Evolutionary conservation across 495 filamentous ascomycete species (phyloP).

Genomic region (Daldinia loculata): DNA sequence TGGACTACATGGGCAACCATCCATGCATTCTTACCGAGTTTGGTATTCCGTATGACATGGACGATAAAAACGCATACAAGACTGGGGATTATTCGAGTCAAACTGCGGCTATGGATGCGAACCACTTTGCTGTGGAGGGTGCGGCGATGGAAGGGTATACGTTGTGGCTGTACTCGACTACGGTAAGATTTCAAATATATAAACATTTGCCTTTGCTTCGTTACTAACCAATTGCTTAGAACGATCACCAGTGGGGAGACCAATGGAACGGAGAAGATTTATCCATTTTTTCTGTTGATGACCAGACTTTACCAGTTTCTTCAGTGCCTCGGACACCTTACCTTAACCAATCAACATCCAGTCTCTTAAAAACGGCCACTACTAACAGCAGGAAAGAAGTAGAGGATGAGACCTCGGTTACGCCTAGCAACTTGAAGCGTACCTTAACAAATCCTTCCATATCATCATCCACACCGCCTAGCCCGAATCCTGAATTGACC

Average conservation of each 20-base stretch:
- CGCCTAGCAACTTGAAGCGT: slow-evolving; percentile 75
- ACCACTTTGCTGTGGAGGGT: slow-evolving; percentile 91
- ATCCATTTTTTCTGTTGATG: slow-evolving; percentile 86
- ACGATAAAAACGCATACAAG: slow-evolving; percentile 91
- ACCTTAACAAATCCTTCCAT: slow-evolving; percentile 78
- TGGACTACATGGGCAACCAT: slow-evolving; percentile 87
- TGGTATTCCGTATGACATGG: slow-evolving; percentile 99
- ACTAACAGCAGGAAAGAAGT: slow-evolving; percentile 51
- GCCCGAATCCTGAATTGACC: slow-evolving; percentile 60
- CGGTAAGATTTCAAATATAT: slow-evolving; percentile 55
- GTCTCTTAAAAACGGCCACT: slow-evolving; percentile 42
- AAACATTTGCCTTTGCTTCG: background rate
- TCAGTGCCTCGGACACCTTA: slow-evolving; percentile 52
- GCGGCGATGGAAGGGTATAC: slow-evolving; percentile 83
- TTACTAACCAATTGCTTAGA: slow-evolving; percentile 55
- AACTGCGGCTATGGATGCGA: slow-evolving; percentile 93
- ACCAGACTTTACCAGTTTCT: slow-evolving; percentile 70
- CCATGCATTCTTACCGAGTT: slow-evolving; percentile 94
- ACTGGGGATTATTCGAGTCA: slow-evolving; percentile 97
- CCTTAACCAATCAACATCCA: slow-evolving; percentile 50
- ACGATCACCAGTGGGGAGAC: slow-evolving; percentile 90
- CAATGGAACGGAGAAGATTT: slow-evolving; percentile 98
- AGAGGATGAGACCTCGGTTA: slow-evolving; percentile 64
- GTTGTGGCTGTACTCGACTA: slow-evolving; percentile 84
- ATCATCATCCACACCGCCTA: slow-evolving; percentile 65